A percentile compares a stretch with the other conserved stretches of the same genome.
Evolutionary conservation across 1,284 basidiomycete species (phyloP).

Genomic region (Schizophyllum commune): DNA sequence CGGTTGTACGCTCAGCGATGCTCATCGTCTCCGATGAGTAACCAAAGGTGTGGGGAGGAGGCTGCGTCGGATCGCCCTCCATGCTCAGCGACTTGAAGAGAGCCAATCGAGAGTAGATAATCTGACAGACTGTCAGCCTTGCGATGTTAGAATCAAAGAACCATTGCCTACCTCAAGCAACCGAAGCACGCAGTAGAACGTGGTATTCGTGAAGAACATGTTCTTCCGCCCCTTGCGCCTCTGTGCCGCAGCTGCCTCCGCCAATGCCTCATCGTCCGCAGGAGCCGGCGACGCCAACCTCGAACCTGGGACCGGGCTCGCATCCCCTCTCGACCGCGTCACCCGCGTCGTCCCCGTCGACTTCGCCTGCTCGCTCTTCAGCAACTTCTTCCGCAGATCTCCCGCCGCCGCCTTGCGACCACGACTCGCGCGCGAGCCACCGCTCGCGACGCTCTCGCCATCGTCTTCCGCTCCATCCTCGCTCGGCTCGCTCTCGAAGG

Average conservation of each 20-base stretch:
- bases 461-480: constrained; percentile 47
- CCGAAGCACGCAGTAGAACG: constrained; percentile 81
- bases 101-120: constrained; percentile 80
- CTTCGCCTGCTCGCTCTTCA: constrained; percentile 76
- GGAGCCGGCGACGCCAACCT: constrained; percentile 51
- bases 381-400: constrained; percentile 64
- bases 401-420: constrained; percentile 30
- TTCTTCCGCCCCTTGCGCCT: constrained; percentile 35
- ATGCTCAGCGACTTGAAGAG: constrained; percentile 68
- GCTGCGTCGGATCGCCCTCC: constrained; percentile 25
- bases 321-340: constrained; percentile 26
- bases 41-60: neutral
- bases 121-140: constrained; percentile 32
- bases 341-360: constrained; percentile 49
- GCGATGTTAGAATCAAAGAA: neutral
- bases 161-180: constrained; percentile 64
- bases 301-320: constrained; percentile 32
- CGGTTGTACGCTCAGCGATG: constrained; percentile 17
- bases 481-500: constrained; percentile 41
- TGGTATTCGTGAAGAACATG: constrained; percentile 85
- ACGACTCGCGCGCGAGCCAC: constrained; percentile 23
- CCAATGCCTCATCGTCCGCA: constrained; percentile 35
- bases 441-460: constrained; percentile 32
- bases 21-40: constrained; percentile 5
- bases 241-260: constrained; percentile 18